Evolutionary conservation across 2,329 filamentous ascomycete genomes (phyloP), one percentile per base, ranked within the genome.

Genomic region (Colletotrichum incanum): DNA sequence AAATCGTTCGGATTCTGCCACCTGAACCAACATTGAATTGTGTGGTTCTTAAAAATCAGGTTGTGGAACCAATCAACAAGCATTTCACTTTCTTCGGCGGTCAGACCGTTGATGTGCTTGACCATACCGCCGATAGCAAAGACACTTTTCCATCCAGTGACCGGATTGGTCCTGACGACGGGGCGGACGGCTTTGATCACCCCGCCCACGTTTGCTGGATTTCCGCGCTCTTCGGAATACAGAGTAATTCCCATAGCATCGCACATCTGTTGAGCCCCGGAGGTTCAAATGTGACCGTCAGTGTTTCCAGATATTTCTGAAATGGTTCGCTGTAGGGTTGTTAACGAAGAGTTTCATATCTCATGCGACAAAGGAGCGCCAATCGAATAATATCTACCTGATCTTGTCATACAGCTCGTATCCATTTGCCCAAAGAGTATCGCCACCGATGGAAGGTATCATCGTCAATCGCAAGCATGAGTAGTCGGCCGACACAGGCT

Each of bases 371-470:
- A 2, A 31, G n/a, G 26, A 41, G 11, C 23, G 18, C 1, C 7
- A 45, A 16, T 41, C 11, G 39, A 45, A 16, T 18, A 16, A 45
- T 7, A 45, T 16, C 7, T 26, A 62, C 43, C 59, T 62, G 9
- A 90, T 81, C 6, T 87, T 83, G 75, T 91, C 89, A 65, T 89
- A 90, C n/a, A 90, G 75, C 64, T 91, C 89, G 74, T 91, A 91
- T 2, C 88, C 89, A 0, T 87, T 90, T 0, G 89, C 89, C 89
- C 89, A 91, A 6, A 92, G 84, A 23, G 90, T 90, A 76, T 91
- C 76, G n/a, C 89, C 86, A 6, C 89, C 89, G 0, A 86, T 89
- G 47, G 83, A 81, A 0, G 89, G 90, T 0, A 92, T 79, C 58
- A 88, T 81, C 4, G 85, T 86, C 2, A 92, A 80, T 37, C 89